Percentiles rank a stretch among this genome's conserved stretches.
Conservation (phyloP, 2,329 filamentous ascomycete species). For the Claviceps digitariae region DNA sequence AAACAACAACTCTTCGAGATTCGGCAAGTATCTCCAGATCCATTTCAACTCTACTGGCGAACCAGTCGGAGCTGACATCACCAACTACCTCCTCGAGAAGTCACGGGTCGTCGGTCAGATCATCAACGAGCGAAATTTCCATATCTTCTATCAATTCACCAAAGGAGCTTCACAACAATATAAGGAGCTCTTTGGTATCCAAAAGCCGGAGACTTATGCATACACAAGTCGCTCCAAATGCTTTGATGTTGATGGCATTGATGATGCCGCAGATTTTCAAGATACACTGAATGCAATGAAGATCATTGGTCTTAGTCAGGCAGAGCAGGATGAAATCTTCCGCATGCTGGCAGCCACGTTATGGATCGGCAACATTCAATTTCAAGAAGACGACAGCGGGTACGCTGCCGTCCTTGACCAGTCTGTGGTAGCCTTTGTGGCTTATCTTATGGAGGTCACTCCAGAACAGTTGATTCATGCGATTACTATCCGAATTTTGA, state of each 20-base stretch:
- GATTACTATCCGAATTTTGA: constrained; percentile 78
- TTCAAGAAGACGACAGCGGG: constrained; percentile 75
- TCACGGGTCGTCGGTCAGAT: constrained; percentile 92
- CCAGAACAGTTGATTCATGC: constrained; percentile 68
- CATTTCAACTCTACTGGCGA: constrained; percentile 89
- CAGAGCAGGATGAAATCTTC: constrained; percentile 92
- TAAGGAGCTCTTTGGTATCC: constrained; percentile 75
- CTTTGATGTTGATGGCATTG: constrained; percentile 84
- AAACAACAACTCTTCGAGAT: constrained; percentile 97
- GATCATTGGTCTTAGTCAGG: constrained; percentile 75
- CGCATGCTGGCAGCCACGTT: constrained; percentile 83
- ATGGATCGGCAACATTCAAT: constrained; percentile 91
- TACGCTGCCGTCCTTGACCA: constrained; percentile 80
- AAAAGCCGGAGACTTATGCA: constrained; percentile 80
- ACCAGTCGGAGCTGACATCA: constrained; percentile 92
- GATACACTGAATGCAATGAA: constrained; percentile 93
- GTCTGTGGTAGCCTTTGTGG: constrained; percentile 87
- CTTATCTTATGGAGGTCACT: constrained; percentile 84
- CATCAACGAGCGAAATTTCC: constrained; percentile 89
- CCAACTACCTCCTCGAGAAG: constrained; percentile 95
- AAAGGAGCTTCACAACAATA: constrained; percentile 86
- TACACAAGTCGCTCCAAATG: constrained; percentile 95
- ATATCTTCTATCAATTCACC: constrained; percentile 98
- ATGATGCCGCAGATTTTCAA: constrained; percentile 76
- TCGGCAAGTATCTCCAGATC: constrained; percentile 96